These are phyloP conservation scores for Glycyrrhiza uralensis DNA, from an alignment of 306 rosid species.

Conservation along the genomic window DNA sequence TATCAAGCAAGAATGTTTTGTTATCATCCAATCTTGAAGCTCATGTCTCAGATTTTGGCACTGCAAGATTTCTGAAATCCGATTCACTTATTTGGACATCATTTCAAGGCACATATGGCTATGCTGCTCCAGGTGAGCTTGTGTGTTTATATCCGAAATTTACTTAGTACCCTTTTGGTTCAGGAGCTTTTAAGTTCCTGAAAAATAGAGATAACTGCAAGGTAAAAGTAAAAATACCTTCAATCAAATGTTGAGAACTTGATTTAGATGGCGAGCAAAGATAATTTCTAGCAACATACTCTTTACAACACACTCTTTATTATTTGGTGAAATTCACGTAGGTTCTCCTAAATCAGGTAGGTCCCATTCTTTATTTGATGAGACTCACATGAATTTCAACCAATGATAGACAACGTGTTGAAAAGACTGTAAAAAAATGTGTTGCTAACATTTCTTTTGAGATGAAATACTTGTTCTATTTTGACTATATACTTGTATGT, in stretches of 20 bases:
- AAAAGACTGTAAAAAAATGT: too few relatives aligned
- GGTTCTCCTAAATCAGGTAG: too few relatives aligned
- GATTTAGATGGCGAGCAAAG: neutral
- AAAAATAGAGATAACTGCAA: neutral
- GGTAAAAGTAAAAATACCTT: neutral
- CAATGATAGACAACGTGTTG: too few relatives aligned
- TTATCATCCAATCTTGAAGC: slow-evolving; percentile 28
- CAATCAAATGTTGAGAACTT: neutral
- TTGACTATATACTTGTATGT: too few relatives aligned
- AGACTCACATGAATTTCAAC: too few relatives aligned
- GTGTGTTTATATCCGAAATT: neutral
- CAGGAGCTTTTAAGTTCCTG: neutral
- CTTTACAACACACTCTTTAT: too few relatives aligned
- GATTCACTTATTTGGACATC: slow-evolving; percentile 40
- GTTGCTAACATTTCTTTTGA: too few relatives aligned
- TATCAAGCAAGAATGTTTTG: slow-evolving; percentile 43
- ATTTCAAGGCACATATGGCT: slow-evolving; percentile 45
- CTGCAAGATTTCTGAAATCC: slow-evolving; percentile 41
- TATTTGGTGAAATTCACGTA: too few relatives aligned
- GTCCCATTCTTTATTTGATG: too few relatives aligned
- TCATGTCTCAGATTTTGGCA: slow-evolving; percentile 49
- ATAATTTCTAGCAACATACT: too few relatives aligned
- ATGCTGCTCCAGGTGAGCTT: slow-evolving; percentile 48
- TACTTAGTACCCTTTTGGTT: neutral
- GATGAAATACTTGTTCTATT: too few relatives aligned